Evolutionary conservation across 495 filamentous ascomycete species (phyloP).

Genomic region (Xylaria palmicola): DNA sequence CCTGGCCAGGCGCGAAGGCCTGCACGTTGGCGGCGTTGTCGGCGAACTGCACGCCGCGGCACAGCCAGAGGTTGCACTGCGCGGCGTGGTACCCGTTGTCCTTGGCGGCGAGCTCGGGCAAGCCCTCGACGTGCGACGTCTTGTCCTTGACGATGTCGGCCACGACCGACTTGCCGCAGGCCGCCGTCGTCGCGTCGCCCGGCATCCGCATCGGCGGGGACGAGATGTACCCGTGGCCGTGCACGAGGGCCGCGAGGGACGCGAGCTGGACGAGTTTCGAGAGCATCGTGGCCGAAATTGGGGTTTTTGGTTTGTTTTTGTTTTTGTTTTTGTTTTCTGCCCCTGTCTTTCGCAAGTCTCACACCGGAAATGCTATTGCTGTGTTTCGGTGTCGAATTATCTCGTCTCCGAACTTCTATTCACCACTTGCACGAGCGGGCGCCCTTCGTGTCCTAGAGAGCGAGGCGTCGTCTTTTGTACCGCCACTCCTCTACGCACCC

Average conservation of each 20-base stretch:
- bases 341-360: too few relatives aligned
- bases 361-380: too few relatives aligned
- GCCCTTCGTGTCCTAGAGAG: background rate
- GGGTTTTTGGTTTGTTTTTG: background rate
- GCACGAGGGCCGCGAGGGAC: conserved; percentile 51
- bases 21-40: conserved; percentile 69
- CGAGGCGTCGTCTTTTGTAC: conserved; percentile 1
- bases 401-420: too few relatives aligned
- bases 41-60: conserved; percentile 70
- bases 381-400: too few relatives aligned
- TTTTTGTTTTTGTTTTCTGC: background rate
- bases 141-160: conserved; percentile 61
- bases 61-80: conserved; percentile 65
- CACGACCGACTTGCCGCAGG: conserved; percentile 62
- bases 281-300: conserved; percentile 23
- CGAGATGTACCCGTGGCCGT: conserved; percentile 63
- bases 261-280: conserved; percentile 38
- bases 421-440: too few relatives aligned
- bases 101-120: conserved; percentile 56
- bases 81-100: conserved; percentile 58
- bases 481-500: background rate
- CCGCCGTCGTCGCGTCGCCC: conserved; percentile 56
- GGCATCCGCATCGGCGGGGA: conserved; percentile 58
- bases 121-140: conserved; percentile 67
- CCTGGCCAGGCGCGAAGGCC: conserved; percentile 59